Evolutionary conservation across 176 grass and related monocot species (phyloP).

Genomic region (Hordeum marinum): DNA sequence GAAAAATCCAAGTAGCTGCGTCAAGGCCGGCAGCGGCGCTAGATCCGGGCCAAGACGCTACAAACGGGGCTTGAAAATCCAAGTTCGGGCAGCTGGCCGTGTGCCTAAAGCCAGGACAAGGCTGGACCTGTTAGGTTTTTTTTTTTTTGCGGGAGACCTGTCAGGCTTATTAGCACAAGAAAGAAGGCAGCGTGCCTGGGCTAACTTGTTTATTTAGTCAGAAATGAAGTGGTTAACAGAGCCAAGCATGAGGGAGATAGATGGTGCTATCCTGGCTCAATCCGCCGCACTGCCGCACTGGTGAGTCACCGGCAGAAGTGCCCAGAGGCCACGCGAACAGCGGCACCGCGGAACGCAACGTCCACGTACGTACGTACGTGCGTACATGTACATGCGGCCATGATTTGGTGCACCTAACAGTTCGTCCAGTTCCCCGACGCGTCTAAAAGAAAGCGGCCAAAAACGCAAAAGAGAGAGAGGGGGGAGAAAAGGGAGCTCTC

Average conservation of each 20-base stretch:
- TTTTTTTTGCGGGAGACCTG: no score
- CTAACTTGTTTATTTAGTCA: no score
- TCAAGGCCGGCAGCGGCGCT: neutral
- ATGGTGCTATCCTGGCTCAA: no score
- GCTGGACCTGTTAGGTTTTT: neutral
- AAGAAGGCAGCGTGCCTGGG: neutral
- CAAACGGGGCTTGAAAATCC: neutral
- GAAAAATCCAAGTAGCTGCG: constrained; percentile 8
- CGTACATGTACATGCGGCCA: neutral
- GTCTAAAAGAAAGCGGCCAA: neutral
- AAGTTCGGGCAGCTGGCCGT: neutral
- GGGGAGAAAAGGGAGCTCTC: neutral
- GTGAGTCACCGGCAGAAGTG: no score
- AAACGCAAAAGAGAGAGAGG: neutral
- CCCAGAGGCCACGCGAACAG: no score
- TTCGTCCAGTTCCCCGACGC: neutral
- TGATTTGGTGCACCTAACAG: constrained; percentile 27
- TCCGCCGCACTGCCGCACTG: no score
- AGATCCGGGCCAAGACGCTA: neutral
- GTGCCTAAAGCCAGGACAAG: neutral
- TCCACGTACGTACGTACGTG: no score
- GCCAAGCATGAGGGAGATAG: no score
- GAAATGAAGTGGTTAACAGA: no score
- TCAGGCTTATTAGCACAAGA: neutral
- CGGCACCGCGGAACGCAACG: no score